These are phyloP conservation scores for Fusarium beomiforme DNA, from an alignment of 2,329 filamentous ascomycete genomes.

Conservation along the genomic window DNA sequence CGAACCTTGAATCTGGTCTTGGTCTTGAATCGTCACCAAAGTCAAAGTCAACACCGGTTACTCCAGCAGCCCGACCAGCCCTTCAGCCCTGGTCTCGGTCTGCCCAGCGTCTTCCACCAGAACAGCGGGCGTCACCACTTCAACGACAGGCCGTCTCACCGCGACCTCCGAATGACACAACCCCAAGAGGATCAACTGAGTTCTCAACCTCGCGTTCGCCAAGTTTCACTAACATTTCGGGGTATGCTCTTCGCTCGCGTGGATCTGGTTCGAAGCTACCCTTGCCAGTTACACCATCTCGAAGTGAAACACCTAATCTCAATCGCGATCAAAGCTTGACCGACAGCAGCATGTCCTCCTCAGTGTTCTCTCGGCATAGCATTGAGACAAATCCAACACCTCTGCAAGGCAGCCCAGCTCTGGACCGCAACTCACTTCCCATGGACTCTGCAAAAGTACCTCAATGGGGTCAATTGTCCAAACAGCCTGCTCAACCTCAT, in stretches of 20 bases:
- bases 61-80: conserved; percentile 32
- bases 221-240: conserved; percentile 40
- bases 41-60: conserved; percentile 39
- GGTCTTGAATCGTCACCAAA: conserved; percentile 36
- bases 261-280: conserved; percentile 53
- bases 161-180: conserved; percentile 11
- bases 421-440: conserved; percentile 26
- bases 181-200: conserved; percentile 16
- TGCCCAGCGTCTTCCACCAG: conserved; percentile 21
- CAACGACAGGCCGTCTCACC: conserved; percentile 20
- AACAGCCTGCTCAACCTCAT: background rate
- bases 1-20: conserved; percentile 17
- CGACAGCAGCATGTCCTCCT: conserved; percentile 56
- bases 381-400: conserved; percentile 49
- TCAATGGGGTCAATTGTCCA: conserved; percentile 42
- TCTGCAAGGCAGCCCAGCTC: conserved; percentile 43
- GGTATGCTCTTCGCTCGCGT: conserved; percentile 48
- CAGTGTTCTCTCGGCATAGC: conserved; percentile 52
- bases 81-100: conserved; percentile 32
- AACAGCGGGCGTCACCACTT: conserved; percentile 13
- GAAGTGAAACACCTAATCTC: conserved; percentile 49
- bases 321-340: conserved; percentile 52
- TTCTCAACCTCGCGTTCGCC: conserved; percentile 38
- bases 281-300: conserved; percentile 51
- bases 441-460: conserved; percentile 23